Base-by-base conservation (phyloP, 2,329 filamentous ascomycete genomes). In the Nemania sp. region DNA sequence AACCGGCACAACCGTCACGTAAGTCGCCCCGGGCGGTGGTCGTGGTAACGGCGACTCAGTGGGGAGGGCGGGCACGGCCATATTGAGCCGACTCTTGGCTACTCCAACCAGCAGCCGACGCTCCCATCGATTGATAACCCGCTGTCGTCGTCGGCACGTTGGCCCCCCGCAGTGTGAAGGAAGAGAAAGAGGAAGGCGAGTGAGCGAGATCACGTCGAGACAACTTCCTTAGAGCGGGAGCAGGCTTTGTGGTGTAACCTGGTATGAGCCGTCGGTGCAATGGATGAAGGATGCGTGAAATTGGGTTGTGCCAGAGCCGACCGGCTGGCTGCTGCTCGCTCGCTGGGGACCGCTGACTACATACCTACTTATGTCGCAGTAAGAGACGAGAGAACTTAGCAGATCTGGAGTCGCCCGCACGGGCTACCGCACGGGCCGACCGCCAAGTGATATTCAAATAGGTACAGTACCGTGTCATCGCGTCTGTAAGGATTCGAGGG, bases 11-110 rank as follows among this genome's bases (percentile, higher is more conserved):
- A 71, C 64, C 7, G 53, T 60, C 11, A 71, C 67, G 15, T 71
- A 71, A 2, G 69, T 65, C 35, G 69, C 67, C 22, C 69, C 69
- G 22, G 69, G 69, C 29, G 69, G 69, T 22, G 69, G 69, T 11
- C 18, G 29, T 15, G 61, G 54, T 45, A 69, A 35, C 13, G 69
- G 67, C 13, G 61, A 38, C 52, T 69, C 63, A 11, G 64, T 70
- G 22, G 69, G 67, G 27, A 71, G 64, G 22, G 10, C 61, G 56
- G 57, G 24, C 32, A 41, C 32, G 32, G 54, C 20, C 68, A 71
- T 69, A 2, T 43, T 55, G 27, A 57, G 43, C 58, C 68, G 32
- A 13, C 51, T 63, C 49, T 56, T 65, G 64, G 56, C 68, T 54
- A 61, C 61, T 56, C 60, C 41, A 38, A 53, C 18, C 54, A 56